A percentile compares a stretch with the other conserved stretches of the same genome.
These are phyloP conservation scores for Kuraishia hungarica DNA, from an alignment of 805 yeast species.

Conservation along the genomic window DNA sequence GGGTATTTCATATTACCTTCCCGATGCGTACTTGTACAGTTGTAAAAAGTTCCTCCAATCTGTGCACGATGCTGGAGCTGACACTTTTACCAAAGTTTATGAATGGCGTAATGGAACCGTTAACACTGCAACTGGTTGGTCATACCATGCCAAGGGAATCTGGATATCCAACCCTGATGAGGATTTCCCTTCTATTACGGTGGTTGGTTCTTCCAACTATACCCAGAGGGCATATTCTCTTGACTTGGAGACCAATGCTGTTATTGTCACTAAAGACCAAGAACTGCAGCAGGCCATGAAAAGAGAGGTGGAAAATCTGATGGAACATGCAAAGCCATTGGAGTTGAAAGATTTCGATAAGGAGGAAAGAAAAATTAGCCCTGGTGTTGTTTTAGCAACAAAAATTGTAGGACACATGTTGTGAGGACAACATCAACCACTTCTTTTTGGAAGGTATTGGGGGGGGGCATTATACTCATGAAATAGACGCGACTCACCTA, in stretches of 20 bases:
- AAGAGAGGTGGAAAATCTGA: slow-evolving; percentile 54
- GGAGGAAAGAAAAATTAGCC: slow-evolving; percentile 53
- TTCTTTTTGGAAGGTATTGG: too few relatives aligned
- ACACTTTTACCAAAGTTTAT: slow-evolving; percentile 40
- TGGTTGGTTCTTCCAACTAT: slow-evolving; percentile 90
- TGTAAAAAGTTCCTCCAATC: slow-evolving; percentile 60
- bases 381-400: slow-evolving; percentile 62
- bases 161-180: slow-evolving; percentile 68
- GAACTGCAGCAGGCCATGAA: slow-evolving; percentile 48
- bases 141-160: slow-evolving; percentile 94
- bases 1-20: slow-evolving; percentile 76
- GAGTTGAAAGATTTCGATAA: slow-evolving; percentile 51
- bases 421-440: slow-evolving; percentile 9
- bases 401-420: slow-evolving; percentile 50
- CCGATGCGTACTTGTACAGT: slow-evolving; percentile 76
- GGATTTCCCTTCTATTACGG: slow-evolving; percentile 57
- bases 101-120: slow-evolving; percentile 91
- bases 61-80: slow-evolving; percentile 32
- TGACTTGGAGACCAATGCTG: slow-evolving; percentile 84
- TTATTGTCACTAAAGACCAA: slow-evolving; percentile 63
- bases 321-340: slow-evolving; percentile 42
- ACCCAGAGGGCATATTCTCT: slow-evolving; percentile 82
- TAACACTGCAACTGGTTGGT: slow-evolving; percentile 82
- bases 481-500: too few relatives aligned
- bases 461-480: too few relatives aligned